Base-by-base conservation (phyloP, 345 rosid genomes). In the Hypericum androsaemum region DNA sequence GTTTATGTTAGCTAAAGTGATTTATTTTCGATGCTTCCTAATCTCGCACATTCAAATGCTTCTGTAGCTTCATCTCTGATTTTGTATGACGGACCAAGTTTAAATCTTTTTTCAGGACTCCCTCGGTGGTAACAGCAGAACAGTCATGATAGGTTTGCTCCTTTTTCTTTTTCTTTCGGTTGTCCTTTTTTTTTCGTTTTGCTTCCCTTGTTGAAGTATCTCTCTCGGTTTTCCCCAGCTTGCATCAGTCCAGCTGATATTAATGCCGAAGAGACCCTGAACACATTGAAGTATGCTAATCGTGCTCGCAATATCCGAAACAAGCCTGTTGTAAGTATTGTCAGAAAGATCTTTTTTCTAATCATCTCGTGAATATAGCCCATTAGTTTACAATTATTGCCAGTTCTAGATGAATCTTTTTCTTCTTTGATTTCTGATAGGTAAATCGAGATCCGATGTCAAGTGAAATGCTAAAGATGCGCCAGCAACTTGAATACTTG, bases 71-170 rank as follows among this genome's bases (percentile, higher is more conserved):
- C 32, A 22, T 22, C 32, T 22, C 32, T 22, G 32, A 22, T 22
- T 22, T 22, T 22, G 32, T 22, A 22, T 22, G 32, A 22, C 47
- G 28, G 39, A 58, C 61, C 44, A 12, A 12, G 15, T 56, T 53
- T 14, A 5, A 39, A 28, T 39, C 3, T 56, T 64, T 60, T 58
- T 59, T 61, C 79, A 92, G 98, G 98, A 92, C 76, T 92, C 98
- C n/a, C 98, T 92, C 38, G 98, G 98, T 13, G 98, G 98, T 22
- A 92, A 92, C 78, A 92, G 95, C 83, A 82, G 95, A 77, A 92
- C 98, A 16, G 90, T 83, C 39, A 92, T 92, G 98, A 88, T 92
- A 72, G 98, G 98, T 92, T 35, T 51, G 40, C n/a, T 37, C 37
- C 41, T 32, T 28, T n/a, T 41, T 22, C 10, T 6, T 4, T 48